Base-by-base conservation (phyloP, 2,329 filamentous ascomycete genomes). In the Uncinocarpus reesii region DNA sequence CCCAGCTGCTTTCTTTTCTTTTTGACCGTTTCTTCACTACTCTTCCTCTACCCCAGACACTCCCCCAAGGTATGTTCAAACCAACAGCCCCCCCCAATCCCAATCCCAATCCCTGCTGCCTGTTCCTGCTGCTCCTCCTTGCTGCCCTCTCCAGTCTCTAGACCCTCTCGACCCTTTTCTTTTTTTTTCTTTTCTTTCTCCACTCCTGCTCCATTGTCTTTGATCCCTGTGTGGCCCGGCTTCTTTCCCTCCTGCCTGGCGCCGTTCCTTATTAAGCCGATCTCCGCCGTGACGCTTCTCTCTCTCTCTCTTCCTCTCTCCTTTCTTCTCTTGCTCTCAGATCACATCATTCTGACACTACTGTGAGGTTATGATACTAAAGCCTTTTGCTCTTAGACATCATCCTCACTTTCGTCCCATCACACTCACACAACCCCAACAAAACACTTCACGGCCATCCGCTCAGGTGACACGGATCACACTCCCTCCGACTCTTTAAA, bases 101-200 rank as follows among this genome's bases (percentile, higher is more conserved):
- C 35, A 34, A 40, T 24, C 20, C 36, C 10, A 15, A 21, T 20
- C 26, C 36, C 36, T 40, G 36, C 36, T 24, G 23, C 18, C 18
- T 37, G 3, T 20, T 21, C 7, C 23, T 42, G 28, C 48, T 50
- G 52, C 13, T 8, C 32, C 37, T 58, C 61, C 55, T 58, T 57
- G 48, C 59, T 61, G 49, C 57, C 56, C 55, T n/a, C n/a, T n/a
- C n/a, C n/a, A n/a, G n/a, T n/a, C n/a, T n/a, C n/a, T n/a, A n/a
- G n/a, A n/a, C 58, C 59, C 51, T 59, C 58, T 29, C 31, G 53
- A 53, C 47, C 54, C 52, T 54, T 56, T 56, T 52, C 55, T 47
- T 44, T 45, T 48, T 56, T 53, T 54, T 50, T 37, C 47, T 50
- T 40, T 41, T 41, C 29, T 54, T 55, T 47, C 40, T 50, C 26